Evolutionary conservation across 768 basidiomycete species (phyloP).

Genomic region (Leccinum truebloodii): DNA sequence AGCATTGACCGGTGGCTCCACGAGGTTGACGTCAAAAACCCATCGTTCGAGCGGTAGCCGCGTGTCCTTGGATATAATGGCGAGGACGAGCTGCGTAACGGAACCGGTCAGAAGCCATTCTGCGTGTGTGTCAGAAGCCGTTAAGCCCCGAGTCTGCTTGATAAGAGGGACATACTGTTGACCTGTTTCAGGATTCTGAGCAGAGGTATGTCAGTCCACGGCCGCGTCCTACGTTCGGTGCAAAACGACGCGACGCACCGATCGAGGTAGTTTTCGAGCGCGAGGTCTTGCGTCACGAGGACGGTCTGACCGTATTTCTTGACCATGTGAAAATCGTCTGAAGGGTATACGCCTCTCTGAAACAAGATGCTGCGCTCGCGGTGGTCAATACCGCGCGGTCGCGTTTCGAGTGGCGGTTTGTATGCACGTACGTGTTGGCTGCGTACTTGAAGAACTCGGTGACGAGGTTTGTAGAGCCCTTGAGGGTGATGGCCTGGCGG

Average conservation of each 20-base stretch:
- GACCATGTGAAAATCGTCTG: slow-evolving; percentile 99
- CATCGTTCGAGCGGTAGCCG: slow-evolving; percentile 91
- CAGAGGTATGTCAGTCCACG: not conserved
- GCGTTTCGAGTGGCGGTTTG: not conserved
- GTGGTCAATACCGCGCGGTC: not conserved
- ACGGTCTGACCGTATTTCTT: slow-evolving; percentile 99
- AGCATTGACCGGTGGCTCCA: slow-evolving; percentile 58
- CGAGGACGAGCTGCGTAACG: slow-evolving; percentile 92
- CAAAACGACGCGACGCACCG: slow-evolving; percentile 42
- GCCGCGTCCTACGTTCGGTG: not conserved
- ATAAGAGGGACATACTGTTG: slow-evolving; percentile 60
- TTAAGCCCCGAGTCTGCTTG: not conserved
- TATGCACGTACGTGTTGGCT: slow-evolving; percentile 81
- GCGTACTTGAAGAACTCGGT: slow-evolving; percentile 99
- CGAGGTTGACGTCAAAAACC: slow-evolving; percentile 95
- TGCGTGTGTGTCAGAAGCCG: slow-evolving; percentile 30
- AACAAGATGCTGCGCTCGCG: slow-evolving; percentile 76
- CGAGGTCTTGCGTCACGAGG: slow-evolving; percentile 90
- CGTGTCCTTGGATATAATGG: slow-evolving; percentile 94
- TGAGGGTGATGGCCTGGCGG: slow-evolving; percentile 87
- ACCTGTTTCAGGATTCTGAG: slow-evolving; percentile 82
- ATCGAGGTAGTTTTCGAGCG: slow-evolving; percentile 91
- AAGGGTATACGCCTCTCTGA: slow-evolving; percentile 95
- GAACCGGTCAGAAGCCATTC: slow-evolving; percentile 94
- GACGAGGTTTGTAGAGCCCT: slow-evolving; percentile 90